Evolutionary conservation across 2,329 filamentous ascomycete genomes (phyloP).

Genomic region (Stemphylium beticola): DNA sequence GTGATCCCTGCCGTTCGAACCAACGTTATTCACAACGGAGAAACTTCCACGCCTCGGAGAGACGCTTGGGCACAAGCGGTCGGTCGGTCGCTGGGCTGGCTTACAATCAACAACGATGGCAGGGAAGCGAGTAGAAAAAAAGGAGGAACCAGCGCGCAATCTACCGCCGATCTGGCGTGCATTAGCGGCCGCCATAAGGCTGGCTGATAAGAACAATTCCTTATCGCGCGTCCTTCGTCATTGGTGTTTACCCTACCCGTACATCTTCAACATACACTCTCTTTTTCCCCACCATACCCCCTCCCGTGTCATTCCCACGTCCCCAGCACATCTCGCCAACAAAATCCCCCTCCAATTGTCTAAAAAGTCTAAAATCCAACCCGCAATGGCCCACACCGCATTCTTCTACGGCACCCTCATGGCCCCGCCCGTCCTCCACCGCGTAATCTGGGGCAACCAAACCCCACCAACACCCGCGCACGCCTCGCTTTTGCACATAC

Average conservation of each 20-base stretch:
- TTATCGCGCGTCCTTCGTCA: slow-evolving; percentile 1
- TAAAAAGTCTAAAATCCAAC: too few relatives aligned
- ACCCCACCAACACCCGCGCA: slow-evolving; percentile 58
- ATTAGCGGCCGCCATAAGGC: slow-evolving; percentile 33
- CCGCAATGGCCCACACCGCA: slow-evolving; percentile 54
- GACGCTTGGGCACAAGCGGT: too few relatives aligned
- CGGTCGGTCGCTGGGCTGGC: too few relatives aligned
- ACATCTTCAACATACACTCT: too few relatives aligned
- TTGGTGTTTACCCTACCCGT: too few relatives aligned
- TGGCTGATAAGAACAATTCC: slow-evolving; percentile 18
- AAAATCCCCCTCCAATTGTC: not conserved
- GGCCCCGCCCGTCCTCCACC: slow-evolving; percentile 85
- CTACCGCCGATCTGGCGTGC: slow-evolving; percentile 18
- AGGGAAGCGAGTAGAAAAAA: not conserved
- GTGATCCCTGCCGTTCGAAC: too few relatives aligned
- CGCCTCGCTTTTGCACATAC: slow-evolving; percentile 65
- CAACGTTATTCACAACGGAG: too few relatives aligned
- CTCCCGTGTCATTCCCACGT: too few relatives aligned
- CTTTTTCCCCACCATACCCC: too few relatives aligned
- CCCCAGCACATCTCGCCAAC: too few relatives aligned
- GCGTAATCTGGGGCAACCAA: slow-evolving; percentile 74
- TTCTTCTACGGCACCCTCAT: slow-evolving; percentile 79
- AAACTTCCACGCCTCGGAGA: too few relatives aligned
- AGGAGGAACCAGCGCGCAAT: not conserved
- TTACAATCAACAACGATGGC: too few relatives aligned